Evolutionary conservation across 2,329 filamentous ascomycete genomes (phyloP).

Genomic region (Mycosphaerelloides madeirae): DNA sequence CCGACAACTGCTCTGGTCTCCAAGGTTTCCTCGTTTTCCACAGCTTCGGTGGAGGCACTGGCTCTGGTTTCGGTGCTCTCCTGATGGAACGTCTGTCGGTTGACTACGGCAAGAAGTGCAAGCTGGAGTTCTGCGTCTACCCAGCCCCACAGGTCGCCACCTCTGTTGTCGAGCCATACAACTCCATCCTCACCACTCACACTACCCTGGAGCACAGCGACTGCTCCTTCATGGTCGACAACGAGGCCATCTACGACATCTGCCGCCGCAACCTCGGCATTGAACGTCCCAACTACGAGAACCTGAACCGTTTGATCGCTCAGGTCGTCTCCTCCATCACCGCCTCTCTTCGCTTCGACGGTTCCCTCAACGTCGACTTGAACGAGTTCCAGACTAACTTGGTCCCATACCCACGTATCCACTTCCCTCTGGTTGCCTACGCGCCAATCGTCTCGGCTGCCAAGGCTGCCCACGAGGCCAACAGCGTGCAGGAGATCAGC

Average conservation of each 20-base stretch:
- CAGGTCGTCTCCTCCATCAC: slow-evolving; percentile 99
- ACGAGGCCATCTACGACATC: slow-evolving; percentile 99
- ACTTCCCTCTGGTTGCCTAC: slow-evolving; percentile 98
- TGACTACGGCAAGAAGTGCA: slow-evolving; percentile 99
- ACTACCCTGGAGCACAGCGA: slow-evolving; percentile 99
- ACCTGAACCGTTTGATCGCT: slow-evolving; percentile 96
- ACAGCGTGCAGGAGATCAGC: slow-evolving; percentile 97
- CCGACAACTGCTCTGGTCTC: slow-evolving; percentile 95
- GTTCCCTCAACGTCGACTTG: slow-evolving; percentile 96
- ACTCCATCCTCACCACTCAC: slow-evolving; percentile 98
- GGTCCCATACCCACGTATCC: slow-evolving; percentile 96
- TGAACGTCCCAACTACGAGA: slow-evolving; percentile 96
- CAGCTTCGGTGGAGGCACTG: slow-evolving; percentile 98
- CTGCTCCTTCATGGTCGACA: slow-evolving; percentile 99
- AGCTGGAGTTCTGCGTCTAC: slow-evolving; percentile 99
- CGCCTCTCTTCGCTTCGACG: slow-evolving; percentile 95
- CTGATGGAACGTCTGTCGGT: slow-evolving; percentile 98
- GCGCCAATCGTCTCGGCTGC: slow-evolving; percentile 88
- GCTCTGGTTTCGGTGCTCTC: slow-evolving; percentile 95
- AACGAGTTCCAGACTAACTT: slow-evolving; percentile 99
- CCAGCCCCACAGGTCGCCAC: slow-evolving; percentile 95
- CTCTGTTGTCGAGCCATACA: slow-evolving; percentile 98
- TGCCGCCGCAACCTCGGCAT: slow-evolving; percentile 96
- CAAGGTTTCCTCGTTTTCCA: slow-evolving; percentile 99
- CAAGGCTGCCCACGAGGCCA: slow-evolving; percentile 96